phyloP scores from a whole-genome alignment of 2,329 filamentous ascomycete species.

The Ophiosphaerella herpotricha region DNA sequence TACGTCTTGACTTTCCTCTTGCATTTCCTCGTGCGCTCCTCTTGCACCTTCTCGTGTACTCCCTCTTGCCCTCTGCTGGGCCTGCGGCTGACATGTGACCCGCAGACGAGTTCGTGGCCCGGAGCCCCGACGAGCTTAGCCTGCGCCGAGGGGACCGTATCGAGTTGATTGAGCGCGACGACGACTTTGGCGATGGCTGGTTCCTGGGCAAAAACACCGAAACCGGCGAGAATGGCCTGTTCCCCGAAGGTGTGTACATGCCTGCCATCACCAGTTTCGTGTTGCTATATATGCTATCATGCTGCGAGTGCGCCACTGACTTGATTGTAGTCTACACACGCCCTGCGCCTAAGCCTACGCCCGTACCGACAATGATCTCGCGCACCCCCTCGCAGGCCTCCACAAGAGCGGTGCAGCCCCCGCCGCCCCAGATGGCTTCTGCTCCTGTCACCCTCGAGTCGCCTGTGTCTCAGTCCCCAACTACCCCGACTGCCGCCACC shows the following conservation, averaged over 20 bases:
- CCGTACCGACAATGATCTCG: constrained; percentile 33
- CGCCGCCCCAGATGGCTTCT: constrained; percentile 14
- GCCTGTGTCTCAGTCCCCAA: constrained; percentile 18
- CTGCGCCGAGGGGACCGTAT: constrained; percentile 83
- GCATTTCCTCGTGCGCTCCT: no score
- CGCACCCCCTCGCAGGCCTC: constrained; percentile 35
- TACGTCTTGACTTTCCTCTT: constrained; percentile 50
- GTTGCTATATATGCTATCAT: neutral
- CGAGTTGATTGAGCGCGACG: constrained; percentile 81
- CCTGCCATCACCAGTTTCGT: neutral
- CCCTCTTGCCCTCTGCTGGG: no score
- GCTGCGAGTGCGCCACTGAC: constrained; percentile 12
- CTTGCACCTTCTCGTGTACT: no score
- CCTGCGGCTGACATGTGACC: constrained; percentile 9
- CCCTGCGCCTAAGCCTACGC: constrained; percentile 56
- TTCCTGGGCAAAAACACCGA: constrained; percentile 75
- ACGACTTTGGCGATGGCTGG: constrained; percentile 89
- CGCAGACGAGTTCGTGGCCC: constrained; percentile 86
- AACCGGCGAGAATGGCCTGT: constrained; percentile 76
- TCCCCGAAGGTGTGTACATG: constrained; percentile 72
- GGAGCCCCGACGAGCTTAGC: constrained; percentile 90
- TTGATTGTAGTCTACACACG: constrained; percentile 63
- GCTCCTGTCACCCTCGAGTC: constrained; percentile 24
- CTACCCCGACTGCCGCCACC: constrained; percentile 10
- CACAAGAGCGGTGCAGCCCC: constrained; percentile 10